Evolutionary conservation across 2,329 filamentous ascomycete species (phyloP).

Genomic region (Claviceps purpurea): DNA sequence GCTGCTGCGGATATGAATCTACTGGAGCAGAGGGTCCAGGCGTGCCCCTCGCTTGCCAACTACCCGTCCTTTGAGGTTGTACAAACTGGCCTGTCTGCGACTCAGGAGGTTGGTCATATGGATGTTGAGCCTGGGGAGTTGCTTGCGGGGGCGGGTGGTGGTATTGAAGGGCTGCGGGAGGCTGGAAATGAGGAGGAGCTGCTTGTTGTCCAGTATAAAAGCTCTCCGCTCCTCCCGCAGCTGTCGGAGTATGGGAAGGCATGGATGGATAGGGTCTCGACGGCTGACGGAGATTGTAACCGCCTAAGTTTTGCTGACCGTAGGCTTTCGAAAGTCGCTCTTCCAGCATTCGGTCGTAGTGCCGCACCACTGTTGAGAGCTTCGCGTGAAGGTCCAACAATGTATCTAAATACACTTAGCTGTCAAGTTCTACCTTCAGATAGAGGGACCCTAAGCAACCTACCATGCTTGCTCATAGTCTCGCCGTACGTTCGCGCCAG

Average conservation of each 20-base stretch:
- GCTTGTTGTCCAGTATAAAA: slow-evolving; percentile 67
- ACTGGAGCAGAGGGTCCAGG: slow-evolving; percentile 24
- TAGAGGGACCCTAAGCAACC: slow-evolving; percentile 16
- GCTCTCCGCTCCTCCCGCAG: slow-evolving; percentile 52
- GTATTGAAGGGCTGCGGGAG: slow-evolving; percentile 9
- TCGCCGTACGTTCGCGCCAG: slow-evolving; percentile 91
- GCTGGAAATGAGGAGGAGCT: slow-evolving; percentile 21
- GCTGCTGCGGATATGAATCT: slow-evolving; percentile 15
- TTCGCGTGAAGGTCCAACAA: slow-evolving; percentile 90
- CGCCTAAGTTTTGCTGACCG: slow-evolving; percentile 59
- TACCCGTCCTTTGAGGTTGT: slow-evolving; percentile 33
- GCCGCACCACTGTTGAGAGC: slow-evolving; percentile 86
- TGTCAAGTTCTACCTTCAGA: neutral
- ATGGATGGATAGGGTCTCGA: slow-evolving; percentile 60
- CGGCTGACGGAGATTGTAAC: slow-evolving; percentile 45
- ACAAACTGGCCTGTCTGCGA: slow-evolving; percentile 29
- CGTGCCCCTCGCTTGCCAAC: slow-evolving; percentile 33
- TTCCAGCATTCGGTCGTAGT: slow-evolving; percentile 97
- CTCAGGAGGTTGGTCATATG: slow-evolving; percentile 28
- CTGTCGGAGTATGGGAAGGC: slow-evolving; percentile 35
- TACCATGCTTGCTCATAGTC: slow-evolving; percentile 98
- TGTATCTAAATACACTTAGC: slow-evolving; percentile 47
- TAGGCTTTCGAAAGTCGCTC: slow-evolving; percentile 90
- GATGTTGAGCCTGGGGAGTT: slow-evolving; percentile 28
- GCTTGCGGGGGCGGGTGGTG: slow-evolving; percentile 15